These are phyloP conservation scores for Suillus variegatus DNA, from an alignment of 768 basidiomycete species.

Conservation along the genomic window DNA sequence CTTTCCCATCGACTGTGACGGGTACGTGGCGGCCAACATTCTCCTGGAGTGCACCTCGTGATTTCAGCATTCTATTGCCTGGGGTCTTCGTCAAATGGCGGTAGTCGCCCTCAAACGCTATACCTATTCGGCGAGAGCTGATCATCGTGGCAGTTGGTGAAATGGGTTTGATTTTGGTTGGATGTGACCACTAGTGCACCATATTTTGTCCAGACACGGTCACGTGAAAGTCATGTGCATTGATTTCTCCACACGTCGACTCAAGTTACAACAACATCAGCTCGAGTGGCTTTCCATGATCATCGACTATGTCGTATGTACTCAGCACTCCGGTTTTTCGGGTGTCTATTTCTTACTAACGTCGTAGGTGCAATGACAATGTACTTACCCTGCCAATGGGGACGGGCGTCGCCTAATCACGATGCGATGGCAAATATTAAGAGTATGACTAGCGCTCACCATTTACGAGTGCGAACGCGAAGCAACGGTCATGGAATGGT, in stretches of 20 bases:
- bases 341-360: too few relatives aligned
- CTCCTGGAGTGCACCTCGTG: constrained; percentile 44
- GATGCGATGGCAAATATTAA: too few relatives aligned
- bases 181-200: neutral
- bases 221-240: constrained; percentile 23
- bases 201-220: constrained; percentile 26
- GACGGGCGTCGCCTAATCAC: too few relatives aligned
- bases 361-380: too few relatives aligned
- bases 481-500: too few relatives aligned
- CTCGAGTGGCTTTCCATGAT: too few relatives aligned
- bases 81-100: constrained; percentile 50
- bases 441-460: too few relatives aligned
- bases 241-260: neutral
- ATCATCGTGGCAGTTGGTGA: constrained; percentile 23
- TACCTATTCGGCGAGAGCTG: constrained; percentile 22
- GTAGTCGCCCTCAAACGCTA: constrained; percentile 31
- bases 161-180: constrained; percentile 4
- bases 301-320: too few relatives aligned
- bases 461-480: too few relatives aligned
- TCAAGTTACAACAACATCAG: too few relatives aligned
- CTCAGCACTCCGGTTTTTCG: too few relatives aligned
- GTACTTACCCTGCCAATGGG: too few relatives aligned
- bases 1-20: constrained; percentile 47
- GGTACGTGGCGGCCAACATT: constrained; percentile 45
- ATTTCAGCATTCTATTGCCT: constrained; percentile 44